Base-by-base conservation (phyloP, 345 rosid species). In the Dimocarpus longan region DNA sequence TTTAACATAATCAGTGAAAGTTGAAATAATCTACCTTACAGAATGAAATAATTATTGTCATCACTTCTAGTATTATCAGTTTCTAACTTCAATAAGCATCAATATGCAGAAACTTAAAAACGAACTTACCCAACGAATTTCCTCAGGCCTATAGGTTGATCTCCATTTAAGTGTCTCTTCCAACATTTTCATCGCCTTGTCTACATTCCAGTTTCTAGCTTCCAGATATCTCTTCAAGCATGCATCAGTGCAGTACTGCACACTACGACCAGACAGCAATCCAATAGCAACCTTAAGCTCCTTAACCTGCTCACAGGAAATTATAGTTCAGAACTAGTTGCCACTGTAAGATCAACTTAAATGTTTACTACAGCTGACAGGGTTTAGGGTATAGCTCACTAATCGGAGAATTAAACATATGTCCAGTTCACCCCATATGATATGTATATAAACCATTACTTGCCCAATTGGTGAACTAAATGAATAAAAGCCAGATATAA, bases 201-300 rank as follows among this genome's bases (percentile, higher is more conserved):
- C 91, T 2, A 88, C 82, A 76, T 93, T 90, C 99, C 97, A 92
- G 70, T 79, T 91, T 71, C 97, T 87, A 82, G 99, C 97, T 84
- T 92, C 99, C 76, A 95, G 75, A 78, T 92, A 95, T 81, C 97
- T 91, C 95, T 80, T 89, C 43, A 95, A 77, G 89, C 98, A 95
- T 3, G 94, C 83, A 82, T 95, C 97, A 37, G 89, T 84, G 79
- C 97, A 93, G 54, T 81, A 95, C 10, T 82, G 75, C 50, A 71
- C 86, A 69, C 75, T 82, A 52, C 85, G 85, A 60, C 86, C 95
- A 44, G 95, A 88, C 9, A 92, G 82, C 66, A 89, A 85, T 70
- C 91, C 97, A 37, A 93, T 66, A 12, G 83, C 91, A 82, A 77
- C 50, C 85, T 78, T 88, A 21, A 93, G 89, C 88, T 93, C 95